Base-by-base conservation (phyloP, 805 yeast species). In the Suhomyces prunicola region DNA sequence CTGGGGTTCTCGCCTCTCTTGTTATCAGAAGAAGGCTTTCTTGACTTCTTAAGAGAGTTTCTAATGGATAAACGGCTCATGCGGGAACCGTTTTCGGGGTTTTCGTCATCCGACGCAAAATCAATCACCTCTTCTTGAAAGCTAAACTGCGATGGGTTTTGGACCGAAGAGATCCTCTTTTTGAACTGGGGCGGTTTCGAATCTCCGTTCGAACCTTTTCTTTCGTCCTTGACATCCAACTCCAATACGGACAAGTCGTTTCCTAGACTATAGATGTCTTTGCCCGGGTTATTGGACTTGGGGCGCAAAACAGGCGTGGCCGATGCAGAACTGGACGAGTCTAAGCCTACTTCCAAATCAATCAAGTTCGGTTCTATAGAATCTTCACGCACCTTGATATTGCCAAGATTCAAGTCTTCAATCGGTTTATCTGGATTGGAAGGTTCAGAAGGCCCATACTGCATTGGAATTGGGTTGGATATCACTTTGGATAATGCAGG, bases 61-160 rank as follows among this genome's bases (percentile, higher is more conserved):
- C 80, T 60, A 41, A 76, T 76, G 10, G 77, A 66, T 33, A 76
- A 59, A 15, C 80, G 58, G 58, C 63, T 75, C 78, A 76, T 70
- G 23, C 61, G 61, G 1, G 75, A 69, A 13, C 64, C 64, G 47
- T 68, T 64, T 6, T 62, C 71, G 1, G 73, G 73, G 51, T 69
- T 71, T 51, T 76, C 80, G 56, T 76, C 79, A 55, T 76, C 80
- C 10, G 78, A 73, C 1, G 74, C 79, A 66, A 74, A 76, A 57
- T 76, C 79, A 52, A 76, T 69, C 3, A 74, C 77, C 54, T 76
- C 77, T 57, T 76, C 79, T 54, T 73, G 72, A 29, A 74, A 69
- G 26, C 60, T 67, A 40, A 73, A 57, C 44, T 59, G 67, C 8
- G 65, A 60, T 4, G 73, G 74, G 15, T 61, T 58, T 47, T 64